A percentile compares a stretch with the other conserved stretches of the same genome.
Conservation (phyloP, 495 filamentous ascomycete species). For the Penicillium cinerascens region DNA sequence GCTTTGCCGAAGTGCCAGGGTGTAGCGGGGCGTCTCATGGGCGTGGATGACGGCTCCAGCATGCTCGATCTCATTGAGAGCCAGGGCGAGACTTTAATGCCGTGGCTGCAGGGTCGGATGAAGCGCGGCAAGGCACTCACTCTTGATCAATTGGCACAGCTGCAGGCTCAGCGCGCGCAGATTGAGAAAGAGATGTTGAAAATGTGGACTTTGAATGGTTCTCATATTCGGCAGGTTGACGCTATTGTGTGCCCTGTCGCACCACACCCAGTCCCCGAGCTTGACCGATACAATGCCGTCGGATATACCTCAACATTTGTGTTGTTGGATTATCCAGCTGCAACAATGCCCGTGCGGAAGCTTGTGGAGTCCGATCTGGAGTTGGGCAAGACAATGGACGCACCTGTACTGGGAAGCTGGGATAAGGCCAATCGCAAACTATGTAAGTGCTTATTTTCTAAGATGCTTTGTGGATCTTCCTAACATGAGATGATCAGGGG, state of each 20-base stretch:
- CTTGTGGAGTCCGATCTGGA: conserved; percentile 49
- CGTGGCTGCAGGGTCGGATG: conserved; percentile 53
- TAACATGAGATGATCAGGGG: conserved; percentile 32
- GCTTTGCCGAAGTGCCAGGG: conserved; percentile 50
- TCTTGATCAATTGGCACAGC: conserved; percentile 41
- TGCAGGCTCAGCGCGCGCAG: conserved; percentile 48
- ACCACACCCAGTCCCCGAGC: conserved; percentile 60
- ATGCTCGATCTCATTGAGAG: conserved; percentile 54
- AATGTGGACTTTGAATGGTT: conserved; percentile 45
- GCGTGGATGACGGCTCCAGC: conserved; percentile 48
- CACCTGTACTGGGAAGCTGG: conserved; percentile 49
- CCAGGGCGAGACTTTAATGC: conserved; percentile 53
- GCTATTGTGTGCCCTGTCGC: conserved; percentile 55
- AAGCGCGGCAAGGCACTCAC: conserved; percentile 39
- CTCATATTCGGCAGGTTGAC: conserved; percentile 41
- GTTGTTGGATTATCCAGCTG: conserved; percentile 61
- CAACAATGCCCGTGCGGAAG: conserved; percentile 49
- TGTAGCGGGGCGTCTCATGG: conserved; percentile 56
- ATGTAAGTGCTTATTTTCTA: conserved; percentile 45
- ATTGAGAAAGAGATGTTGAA: conserved; percentile 53
- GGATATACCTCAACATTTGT: conserved; percentile 61
- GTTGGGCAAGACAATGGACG: conserved; percentile 39
- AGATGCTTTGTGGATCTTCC: conserved; percentile 4
- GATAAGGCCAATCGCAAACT: conserved; percentile 59
- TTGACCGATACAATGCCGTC: conserved; percentile 60